Evolutionary conservation across 441 rosid genomes (phyloP), one percentile per base, ranked within the genome.

Genomic region (Brassica hybrid): DNA sequence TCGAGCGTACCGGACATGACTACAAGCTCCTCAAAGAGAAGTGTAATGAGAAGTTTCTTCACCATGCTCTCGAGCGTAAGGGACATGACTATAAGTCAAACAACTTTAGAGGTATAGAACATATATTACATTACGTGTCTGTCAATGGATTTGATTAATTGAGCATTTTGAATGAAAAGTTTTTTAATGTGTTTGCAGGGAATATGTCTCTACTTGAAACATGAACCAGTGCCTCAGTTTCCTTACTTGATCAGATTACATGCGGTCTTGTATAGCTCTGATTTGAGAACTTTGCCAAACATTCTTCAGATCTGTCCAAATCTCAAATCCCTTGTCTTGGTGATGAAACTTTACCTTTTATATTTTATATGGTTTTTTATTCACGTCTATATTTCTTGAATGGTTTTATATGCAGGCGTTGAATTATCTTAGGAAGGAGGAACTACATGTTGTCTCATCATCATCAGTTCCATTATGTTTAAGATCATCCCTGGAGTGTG

Each of bases 261-360:
- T 14, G 58, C 27, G 1, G 23, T 52, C 19, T 64, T 64, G 1
- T 54, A 52, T 19, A 65, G 17, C 8, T 34, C 16, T 73, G 41
- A 52, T n/a, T 18, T 73, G 64, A 13, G 56, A 21, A 19, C 6
- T 17, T 9, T 72, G 18, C 48, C 18, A 16, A n/a, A 17, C 60
- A 17, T 72, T 72, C 68, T 72, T 16, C n/a, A 45, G 68, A 45
- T 18, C 59, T 72, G 68, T 61, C 76, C 76, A 45, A 61, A 72
- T 62, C 76, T 72, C 1, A 13, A 61, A 11, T 61, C 60, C n/a
- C 60, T 59, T 61, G 65, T 61, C 65, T 27, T 61, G 65, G 65
- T 57, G 25, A 56, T 56, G 60, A 56, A 56, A 17, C 62, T 58
- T 21, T 21, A 19, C 17, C 16, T 50, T 50, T 5, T 5, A 38